These are phyloP conservation scores for Aechmea fasciata DNA, from an alignment of 176 grass and related monocot species.

Conservation along the genomic window DNA sequence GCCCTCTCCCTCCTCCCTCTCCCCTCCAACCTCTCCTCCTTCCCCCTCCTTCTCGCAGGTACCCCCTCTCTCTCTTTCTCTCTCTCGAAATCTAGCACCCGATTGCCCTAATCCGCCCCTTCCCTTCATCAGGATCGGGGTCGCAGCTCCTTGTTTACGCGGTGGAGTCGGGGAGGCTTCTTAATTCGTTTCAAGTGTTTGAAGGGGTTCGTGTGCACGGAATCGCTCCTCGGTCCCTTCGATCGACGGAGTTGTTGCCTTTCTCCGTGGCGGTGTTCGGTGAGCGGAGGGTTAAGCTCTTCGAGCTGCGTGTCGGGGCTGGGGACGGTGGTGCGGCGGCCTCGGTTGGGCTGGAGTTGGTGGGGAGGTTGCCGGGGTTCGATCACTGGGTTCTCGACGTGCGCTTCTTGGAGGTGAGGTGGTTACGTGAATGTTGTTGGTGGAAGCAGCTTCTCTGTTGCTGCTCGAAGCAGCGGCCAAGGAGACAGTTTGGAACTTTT, in stretches of 20 bases:
- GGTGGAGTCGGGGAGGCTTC: slow-evolving; percentile 20
- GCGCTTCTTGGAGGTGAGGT: slow-evolving; percentile 63
- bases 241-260: background rate
- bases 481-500: too few species aligned
- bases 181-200: slow-evolving; percentile 57
- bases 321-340: background rate
- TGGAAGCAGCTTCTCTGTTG: background rate
- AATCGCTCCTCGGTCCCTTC: slow-evolving; percentile 31
- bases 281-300: slow-evolving; percentile 64
- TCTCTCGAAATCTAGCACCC: background rate
- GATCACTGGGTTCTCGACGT: slow-evolving; percentile 81
- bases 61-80: background rate
- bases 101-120: background rate
- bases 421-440: background rate
- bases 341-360: slow-evolving; percentile 29
- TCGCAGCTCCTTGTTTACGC: slow-evolving; percentile 65
- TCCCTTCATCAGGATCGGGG: slow-evolving; percentile 36
- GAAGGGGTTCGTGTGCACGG: slow-evolving; percentile 73
- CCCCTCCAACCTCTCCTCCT: slow-evolving; percentile 16
- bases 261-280: slow-evolving; percentile 40
- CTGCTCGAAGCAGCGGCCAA: too few species aligned
- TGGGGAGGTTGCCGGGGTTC: slow-evolving; percentile 45
- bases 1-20: slow-evolving; percentile 25
- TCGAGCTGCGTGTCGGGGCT: slow-evolving; percentile 11
- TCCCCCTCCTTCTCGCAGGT: slow-evolving; percentile 31